These are phyloP conservation scores for Coix lacrymajobi DNA, from an alignment of 176 grass and related monocot species.

Conservation along the genomic window DNA sequence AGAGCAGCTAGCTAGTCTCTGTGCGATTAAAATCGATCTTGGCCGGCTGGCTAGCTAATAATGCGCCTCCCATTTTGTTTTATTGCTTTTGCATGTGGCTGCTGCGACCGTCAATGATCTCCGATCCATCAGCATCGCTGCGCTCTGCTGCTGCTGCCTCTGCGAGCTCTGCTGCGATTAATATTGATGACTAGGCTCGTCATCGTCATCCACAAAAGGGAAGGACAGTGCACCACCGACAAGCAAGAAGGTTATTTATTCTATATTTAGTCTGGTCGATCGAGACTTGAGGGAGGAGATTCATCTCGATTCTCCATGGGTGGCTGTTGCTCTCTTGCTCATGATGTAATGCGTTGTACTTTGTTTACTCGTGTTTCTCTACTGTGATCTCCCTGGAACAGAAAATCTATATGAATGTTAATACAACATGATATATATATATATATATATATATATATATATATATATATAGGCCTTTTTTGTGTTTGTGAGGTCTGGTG, in stretches of 20 bases:
- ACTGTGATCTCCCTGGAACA: not conserved
- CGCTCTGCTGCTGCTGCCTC: constrained; percentile 51
- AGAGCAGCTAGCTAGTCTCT: too few relatives aligned
- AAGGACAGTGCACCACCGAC: not conserved
- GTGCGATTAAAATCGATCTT: not conserved
- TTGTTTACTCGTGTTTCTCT: not conserved
- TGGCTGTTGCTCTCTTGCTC: too few relatives aligned
- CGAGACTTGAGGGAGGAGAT: not conserved
- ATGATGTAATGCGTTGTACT: not conserved
- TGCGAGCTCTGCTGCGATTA: constrained; percentile 49
- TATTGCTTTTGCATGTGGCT: not conserved
- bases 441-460: too few relatives aligned
- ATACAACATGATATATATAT: too few relatives aligned
- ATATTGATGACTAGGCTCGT: not conserved
- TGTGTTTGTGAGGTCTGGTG: too few relatives aligned
- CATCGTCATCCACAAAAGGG: not conserved
- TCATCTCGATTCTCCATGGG: not conserved
- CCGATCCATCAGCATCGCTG: constrained; percentile 26
- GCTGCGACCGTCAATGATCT: not conserved
- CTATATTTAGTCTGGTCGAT: not conserved
- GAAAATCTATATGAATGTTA: not conserved
- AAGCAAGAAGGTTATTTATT: not conserved
- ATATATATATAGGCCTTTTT: not conserved
- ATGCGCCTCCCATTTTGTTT: not conserved
- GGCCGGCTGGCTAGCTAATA: not conserved